Evolutionary conservation across 495 filamentous ascomycete species (phyloP).

Genomic region (Xylaria acuta): DNA sequence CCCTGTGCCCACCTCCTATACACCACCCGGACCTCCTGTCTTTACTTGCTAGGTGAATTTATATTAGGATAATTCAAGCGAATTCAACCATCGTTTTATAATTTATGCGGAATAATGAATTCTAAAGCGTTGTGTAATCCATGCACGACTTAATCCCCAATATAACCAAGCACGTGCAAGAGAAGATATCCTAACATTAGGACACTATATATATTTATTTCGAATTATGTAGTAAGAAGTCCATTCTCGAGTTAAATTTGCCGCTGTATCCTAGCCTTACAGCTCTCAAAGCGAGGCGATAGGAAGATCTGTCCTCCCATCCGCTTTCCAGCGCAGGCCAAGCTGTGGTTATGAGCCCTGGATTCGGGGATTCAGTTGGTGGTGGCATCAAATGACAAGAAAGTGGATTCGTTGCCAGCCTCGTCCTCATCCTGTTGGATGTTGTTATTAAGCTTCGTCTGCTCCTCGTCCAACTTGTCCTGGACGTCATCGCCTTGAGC

Average conservation of each 20-base stretch:
- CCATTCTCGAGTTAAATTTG: constrained; percentile 9
- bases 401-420: constrained; percentile 41
- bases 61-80: background rate
- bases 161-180: background rate
- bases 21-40: constrained; percentile 52
- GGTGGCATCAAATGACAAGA: constrained; percentile 36
- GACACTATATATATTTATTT: background rate
- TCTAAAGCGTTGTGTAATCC: background rate
- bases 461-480: constrained; percentile 43
- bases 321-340: background rate
- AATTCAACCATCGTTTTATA: background rate
- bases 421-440: constrained; percentile 49
- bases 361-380: constrained; percentile 24
- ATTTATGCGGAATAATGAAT: background rate
- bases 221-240: constrained; percentile 11
- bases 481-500: constrained; percentile 47
- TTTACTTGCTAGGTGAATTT: constrained; percentile 43
- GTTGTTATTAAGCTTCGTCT: constrained; percentile 55
- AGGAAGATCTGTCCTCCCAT: constrained; percentile 1
- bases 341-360: background rate
- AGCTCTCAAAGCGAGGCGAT: background rate
- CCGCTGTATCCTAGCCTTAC: background rate
- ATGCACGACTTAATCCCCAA: background rate
- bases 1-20: constrained; percentile 46
- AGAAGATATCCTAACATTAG: background rate